These are phyloP conservation scores for Hemerocallis citrina DNA, from an alignment of 106 monocot genomes.

Conservation along the genomic window DNA sequence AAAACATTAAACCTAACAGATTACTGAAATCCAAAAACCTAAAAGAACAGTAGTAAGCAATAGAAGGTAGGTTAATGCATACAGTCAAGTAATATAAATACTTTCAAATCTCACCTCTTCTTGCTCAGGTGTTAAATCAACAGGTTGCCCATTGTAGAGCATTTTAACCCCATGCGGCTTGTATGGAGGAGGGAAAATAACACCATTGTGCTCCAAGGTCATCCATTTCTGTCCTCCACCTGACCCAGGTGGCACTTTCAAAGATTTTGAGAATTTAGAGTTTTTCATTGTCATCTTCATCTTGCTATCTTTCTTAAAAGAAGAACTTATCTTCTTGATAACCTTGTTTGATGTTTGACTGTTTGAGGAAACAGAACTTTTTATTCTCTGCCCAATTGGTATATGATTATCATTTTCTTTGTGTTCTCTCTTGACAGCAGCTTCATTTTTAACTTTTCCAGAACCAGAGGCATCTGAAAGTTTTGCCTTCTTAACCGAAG, in stretches of 20 bases:
- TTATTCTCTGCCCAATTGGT: constrained; percentile 62
- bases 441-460: constrained; percentile 32
- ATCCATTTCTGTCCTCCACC: constrained; percentile 94
- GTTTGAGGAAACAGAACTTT: constrained; percentile 31
- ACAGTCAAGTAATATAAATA: background rate
- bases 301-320: constrained; percentile 49
- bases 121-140: constrained; percentile 87
- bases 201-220: constrained; percentile 84
- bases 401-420: constrained; percentile 36
- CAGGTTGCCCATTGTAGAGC: constrained; percentile 83
- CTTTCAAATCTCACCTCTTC: constrained; percentile 61
- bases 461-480: constrained; percentile 17
- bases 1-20: background rate
- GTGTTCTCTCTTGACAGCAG: constrained; percentile 28
- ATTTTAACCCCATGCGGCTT: constrained; percentile 90
- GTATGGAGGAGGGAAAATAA: constrained; percentile 95
- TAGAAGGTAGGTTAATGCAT: background rate
- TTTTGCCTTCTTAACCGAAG: constrained; percentile 45
- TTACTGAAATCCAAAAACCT: background rate
- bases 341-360: constrained; percentile 41
- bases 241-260: constrained; percentile 77
- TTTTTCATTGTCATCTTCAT: constrained; percentile 38
- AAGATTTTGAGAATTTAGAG: constrained; percentile 48
- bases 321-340: constrained; percentile 38
- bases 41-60: background rate